Evolutionary conservation across 2,329 filamentous ascomycete genomes (phyloP), one percentile per base, ranked within the genome.

Genomic region (Diaporthe citriasiana): DNA sequence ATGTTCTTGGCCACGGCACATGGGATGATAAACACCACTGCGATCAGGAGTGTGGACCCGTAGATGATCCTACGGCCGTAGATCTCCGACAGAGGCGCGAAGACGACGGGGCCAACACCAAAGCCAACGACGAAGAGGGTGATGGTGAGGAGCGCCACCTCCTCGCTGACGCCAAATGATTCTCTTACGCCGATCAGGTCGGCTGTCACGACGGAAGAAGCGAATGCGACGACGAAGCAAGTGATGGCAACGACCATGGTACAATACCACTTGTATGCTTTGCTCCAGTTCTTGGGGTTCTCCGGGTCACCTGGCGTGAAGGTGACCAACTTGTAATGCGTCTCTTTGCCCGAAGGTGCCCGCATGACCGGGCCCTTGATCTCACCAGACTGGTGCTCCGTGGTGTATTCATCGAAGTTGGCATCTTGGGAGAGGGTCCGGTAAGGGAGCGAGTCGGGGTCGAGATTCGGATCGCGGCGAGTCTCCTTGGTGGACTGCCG

Each of bases 281-380:
- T 95, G 73, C 89, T 90, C 93, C 93, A 97, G 82, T 96, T 97
- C 87, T 96, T 96, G 0, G 94, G 94, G 79, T 96, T 96, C 76
- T 92, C 93, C 0, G 90, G 89, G 80, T 97, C 94, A 74, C 91
- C 85, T 3, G 92, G 87, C 5, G 87, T 89, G 80, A 97, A 97
- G 0, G 85, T 85, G 63, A 92, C 89, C 4, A 93, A 90, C 77
- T 84, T 84, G 81, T 89, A 88, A 17, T 79, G 80, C n/a, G 69
- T 71, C 17, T 80, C 78, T 45, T 69, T 63, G 47, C 76, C 73
- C 27, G 78, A 30, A n/a, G 79, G 77, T 57, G 77, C 79, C 0
- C 65, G 33, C 27, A 79, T 76, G 0, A 69, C 53, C 6, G 83
- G 84, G 0, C 84, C 85, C 33, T 90, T 85, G 76, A 94, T 93